These are phyloP conservation scores for Agastache rugosa DNA, from an alignment of 257 asterid species.

Conservation along the genomic window DNA sequence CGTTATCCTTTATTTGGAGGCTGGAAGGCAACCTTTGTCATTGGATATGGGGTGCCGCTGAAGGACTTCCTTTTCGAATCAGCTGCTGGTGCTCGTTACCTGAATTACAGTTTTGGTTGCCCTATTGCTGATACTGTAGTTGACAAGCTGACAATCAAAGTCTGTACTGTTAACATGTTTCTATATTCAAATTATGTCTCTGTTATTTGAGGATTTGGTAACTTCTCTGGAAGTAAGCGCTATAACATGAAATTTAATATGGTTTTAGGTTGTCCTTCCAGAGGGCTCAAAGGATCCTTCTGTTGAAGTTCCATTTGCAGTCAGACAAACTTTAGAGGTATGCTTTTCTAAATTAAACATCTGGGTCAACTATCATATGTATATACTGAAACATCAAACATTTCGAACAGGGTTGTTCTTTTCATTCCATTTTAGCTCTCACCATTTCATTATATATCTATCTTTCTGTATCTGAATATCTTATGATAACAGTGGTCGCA, in stretches of 20 bases:
- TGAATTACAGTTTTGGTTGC: slow-evolving; percentile 92
- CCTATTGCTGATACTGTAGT: slow-evolving; percentile 86
- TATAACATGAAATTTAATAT: slow-evolving; percentile 34
- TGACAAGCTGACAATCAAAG: slow-evolving; percentile 85
- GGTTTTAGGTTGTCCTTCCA: slow-evolving; percentile 87
- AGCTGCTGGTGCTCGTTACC: slow-evolving; percentile 77
- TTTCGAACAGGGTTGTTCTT: slow-evolving; percentile 16
- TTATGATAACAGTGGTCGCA: background rate
- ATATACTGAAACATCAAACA: slow-evolving; percentile 26
- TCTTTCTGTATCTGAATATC: slow-evolving; percentile 1
- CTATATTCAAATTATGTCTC: slow-evolving; percentile 18
- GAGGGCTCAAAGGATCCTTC: slow-evolving; percentile 93
- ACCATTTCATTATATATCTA: background rate
- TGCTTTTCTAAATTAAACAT: slow-evolving; percentile 25
- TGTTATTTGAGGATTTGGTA: slow-evolving; percentile 29
- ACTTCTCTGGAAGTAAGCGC: slow-evolving; percentile 11
- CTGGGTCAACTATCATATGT: slow-evolving; percentile 15
- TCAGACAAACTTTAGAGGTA: slow-evolving; percentile 85
- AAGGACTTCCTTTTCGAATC: slow-evolving; percentile 92
- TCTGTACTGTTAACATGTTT: slow-evolving; percentile 38
- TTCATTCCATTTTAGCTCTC: slow-evolving; percentile 15
- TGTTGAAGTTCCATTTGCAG: slow-evolving; percentile 65
- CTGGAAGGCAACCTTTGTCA: slow-evolving; percentile 92
- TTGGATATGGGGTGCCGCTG: slow-evolving; percentile 92
- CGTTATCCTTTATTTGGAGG: slow-evolving; percentile 99